Conservation (phyloP, 2,329 filamentous ascomycete species). For the Ophiostoma perfectum region DNA sequence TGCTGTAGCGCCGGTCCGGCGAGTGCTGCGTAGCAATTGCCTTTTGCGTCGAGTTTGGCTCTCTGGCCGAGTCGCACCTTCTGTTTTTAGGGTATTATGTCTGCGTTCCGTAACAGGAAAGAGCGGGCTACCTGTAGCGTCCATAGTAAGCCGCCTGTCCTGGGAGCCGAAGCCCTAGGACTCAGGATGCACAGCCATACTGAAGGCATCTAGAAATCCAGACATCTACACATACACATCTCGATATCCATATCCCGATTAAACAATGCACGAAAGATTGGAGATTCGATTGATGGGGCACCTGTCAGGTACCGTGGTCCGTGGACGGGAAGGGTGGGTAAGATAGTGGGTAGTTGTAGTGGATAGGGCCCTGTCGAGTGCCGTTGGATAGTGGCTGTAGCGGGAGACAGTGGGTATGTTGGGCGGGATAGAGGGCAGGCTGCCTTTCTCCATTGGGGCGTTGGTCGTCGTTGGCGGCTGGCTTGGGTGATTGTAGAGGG, state of each 20-base stretch:
- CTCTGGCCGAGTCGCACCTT: background rate
- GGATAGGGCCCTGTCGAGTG: slow-evolving; percentile 16
- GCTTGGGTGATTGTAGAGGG: background rate
- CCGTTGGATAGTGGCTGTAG: slow-evolving; percentile 11
- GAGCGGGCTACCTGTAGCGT: background rate
- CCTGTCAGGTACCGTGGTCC: slow-evolving; percentile 28
- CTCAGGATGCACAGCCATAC: too few relatives aligned
- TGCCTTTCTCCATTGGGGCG: background rate
- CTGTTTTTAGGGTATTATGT: background rate
- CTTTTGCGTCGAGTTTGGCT: background rate
- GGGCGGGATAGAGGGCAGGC: background rate
- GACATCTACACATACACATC: too few relatives aligned
- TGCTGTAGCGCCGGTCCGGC: background rate
- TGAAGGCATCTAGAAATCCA: too few relatives aligned
- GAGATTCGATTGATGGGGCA: slow-evolving; percentile 19
- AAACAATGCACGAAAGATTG: background rate
- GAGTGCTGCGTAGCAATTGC: background rate
- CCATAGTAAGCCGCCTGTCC: too few relatives aligned
- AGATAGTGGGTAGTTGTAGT: slow-evolving; percentile 25
- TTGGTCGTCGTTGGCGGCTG: background rate
- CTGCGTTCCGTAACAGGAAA: background rate
- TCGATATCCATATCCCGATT: background rate
- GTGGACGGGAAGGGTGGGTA: slow-evolving; percentile 24
- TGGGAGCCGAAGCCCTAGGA: too few relatives aligned
- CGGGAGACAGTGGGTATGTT: slow-evolving; percentile 9